phyloP scores from a whole-genome alignment of 139 green algal species.

The Asterochloris sp. region DNA sequence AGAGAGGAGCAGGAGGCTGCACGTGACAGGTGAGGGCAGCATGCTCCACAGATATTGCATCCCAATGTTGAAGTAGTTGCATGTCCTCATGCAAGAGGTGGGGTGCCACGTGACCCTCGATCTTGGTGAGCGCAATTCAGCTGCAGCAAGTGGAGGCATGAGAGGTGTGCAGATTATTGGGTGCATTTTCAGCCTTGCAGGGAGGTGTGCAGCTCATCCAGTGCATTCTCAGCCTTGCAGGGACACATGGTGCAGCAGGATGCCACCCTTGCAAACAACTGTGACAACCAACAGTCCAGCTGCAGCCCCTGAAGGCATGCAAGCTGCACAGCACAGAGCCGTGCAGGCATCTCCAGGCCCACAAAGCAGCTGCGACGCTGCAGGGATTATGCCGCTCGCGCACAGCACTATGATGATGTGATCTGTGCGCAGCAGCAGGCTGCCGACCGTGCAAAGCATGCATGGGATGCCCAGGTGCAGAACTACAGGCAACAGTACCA shows the following conservation, averaged over 20 bases:
- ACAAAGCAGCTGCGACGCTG: background rate
- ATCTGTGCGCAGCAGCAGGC: slow-evolving; percentile 43
- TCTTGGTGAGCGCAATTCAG: too few species aligned
- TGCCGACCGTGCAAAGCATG: slow-evolving; percentile 30
- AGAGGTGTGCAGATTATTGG: too few species aligned
- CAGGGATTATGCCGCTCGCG: slow-evolving; percentile 47
- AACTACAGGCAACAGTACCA: slow-evolving; percentile 42
- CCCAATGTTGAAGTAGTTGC: too few species aligned
- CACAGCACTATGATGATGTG: slow-evolving; percentile 48
- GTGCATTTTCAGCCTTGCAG: background rate
- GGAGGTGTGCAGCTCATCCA: background rate
- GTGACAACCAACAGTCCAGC: background rate
- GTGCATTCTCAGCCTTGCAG: background rate
- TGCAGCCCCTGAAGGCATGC: background rate
- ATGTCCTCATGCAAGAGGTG: too few species aligned
- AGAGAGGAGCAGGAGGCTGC: slow-evolving; percentile 31
- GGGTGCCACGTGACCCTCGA: too few species aligned
- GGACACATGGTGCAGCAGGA: background rate
- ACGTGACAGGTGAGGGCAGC: slow-evolving; percentile 45
- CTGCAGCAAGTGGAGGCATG: too few species aligned
- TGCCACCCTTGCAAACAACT: background rate
- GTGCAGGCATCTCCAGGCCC: background rate
- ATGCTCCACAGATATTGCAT: background rate
- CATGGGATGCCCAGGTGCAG: slow-evolving; percentile 31
- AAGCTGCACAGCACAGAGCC: background rate